phyloP scores from a whole-genome alignment of 139 green algal species.

The Chlorella sp. region DNA sequence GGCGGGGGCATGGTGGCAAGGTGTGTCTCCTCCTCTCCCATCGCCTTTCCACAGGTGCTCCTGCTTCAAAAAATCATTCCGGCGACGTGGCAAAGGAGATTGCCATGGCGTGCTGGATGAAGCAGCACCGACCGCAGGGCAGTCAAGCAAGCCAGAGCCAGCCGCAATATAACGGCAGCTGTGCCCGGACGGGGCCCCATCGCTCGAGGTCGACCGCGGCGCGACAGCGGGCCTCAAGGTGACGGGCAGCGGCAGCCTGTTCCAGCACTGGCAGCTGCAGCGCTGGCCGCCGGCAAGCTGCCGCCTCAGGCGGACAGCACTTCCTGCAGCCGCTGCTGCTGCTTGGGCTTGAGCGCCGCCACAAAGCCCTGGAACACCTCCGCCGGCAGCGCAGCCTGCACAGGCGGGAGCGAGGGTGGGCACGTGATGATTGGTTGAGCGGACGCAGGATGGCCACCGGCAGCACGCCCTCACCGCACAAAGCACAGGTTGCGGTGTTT shows the following conservation, averaged over 20 bases:
- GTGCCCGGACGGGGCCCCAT: neutral
- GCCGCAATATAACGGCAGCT: neutral
- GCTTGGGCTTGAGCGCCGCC: slow-evolving; percentile 53
- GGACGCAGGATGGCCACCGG: neutral
- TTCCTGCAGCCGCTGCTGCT: slow-evolving; percentile 47
- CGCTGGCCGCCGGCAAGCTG: too few relatives aligned
- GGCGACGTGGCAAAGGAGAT: too few relatives aligned
- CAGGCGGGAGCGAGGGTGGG: neutral
- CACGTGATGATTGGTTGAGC: neutral
- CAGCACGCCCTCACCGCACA: neutral
- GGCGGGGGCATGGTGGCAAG: too few relatives aligned
- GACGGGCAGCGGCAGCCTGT: neutral
- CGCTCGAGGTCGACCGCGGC: neutral
- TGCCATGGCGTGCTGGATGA: too few relatives aligned
- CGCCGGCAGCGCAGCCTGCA: slow-evolving; percentile 20
- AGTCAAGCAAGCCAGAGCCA: neutral
- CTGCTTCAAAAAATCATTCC: too few relatives aligned
- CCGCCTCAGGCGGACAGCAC: slow-evolving; percentile 30
- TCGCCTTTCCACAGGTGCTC: too few relatives aligned
- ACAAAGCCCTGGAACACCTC: slow-evolving; percentile 49
- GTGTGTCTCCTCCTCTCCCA: too few relatives aligned
- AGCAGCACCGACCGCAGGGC: neutral
- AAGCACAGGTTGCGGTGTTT: too few relatives aligned
- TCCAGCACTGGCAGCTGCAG: neutral
- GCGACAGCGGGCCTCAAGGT: too few relatives aligned